These are phyloP conservation scores for Trichosanthes cucumerina DNA, from an alignment of 306 rosid genomes.

Conservation along the genomic window DNA sequence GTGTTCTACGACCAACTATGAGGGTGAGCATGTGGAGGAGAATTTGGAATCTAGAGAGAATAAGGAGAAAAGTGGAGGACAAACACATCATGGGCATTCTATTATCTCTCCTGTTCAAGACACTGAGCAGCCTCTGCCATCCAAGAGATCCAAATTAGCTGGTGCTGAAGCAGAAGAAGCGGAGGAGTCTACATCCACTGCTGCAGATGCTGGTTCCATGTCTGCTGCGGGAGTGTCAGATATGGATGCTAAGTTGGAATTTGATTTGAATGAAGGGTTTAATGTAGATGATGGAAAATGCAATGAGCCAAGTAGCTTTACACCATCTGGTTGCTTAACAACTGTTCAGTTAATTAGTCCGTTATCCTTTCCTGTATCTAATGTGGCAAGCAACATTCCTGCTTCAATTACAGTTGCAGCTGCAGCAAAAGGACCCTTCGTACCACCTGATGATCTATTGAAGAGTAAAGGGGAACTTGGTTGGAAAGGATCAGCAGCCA, in stretches of 20 bases:
- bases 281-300: constrained; percentile 48
- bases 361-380: constrained; percentile 34
- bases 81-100: constrained; percentile 13
- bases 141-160: constrained; percentile 28
- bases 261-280: constrained; percentile 71
- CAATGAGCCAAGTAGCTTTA: constrained; percentile 25
- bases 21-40: constrained; percentile 28
- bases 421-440: constrained; percentile 56
- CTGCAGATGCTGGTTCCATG: constrained; percentile 43
- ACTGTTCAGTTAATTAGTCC: constrained; percentile 38
- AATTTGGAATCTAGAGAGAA: constrained; percentile 25
- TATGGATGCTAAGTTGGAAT: constrained; percentile 39
- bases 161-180: constrained; percentile 37
- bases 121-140: constrained; percentile 22
- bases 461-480: constrained; percentile 57
- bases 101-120: constrained; percentile 28
- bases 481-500: constrained; percentile 78
- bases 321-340: constrained; percentile 25
- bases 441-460: constrained; percentile 56
- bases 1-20: constrained; percentile 16
- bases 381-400: constrained; percentile 32
- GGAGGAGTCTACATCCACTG: constrained; percentile 56
- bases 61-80: constrained; percentile 26
- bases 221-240: constrained; percentile 33
- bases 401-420: constrained; percentile 56